Percentiles rank a stretch among this genome's conserved stretches.
phyloP scores from a whole-genome alignment of 805 yeast species.

The Wickerhamiella sergipiensis region DNA sequence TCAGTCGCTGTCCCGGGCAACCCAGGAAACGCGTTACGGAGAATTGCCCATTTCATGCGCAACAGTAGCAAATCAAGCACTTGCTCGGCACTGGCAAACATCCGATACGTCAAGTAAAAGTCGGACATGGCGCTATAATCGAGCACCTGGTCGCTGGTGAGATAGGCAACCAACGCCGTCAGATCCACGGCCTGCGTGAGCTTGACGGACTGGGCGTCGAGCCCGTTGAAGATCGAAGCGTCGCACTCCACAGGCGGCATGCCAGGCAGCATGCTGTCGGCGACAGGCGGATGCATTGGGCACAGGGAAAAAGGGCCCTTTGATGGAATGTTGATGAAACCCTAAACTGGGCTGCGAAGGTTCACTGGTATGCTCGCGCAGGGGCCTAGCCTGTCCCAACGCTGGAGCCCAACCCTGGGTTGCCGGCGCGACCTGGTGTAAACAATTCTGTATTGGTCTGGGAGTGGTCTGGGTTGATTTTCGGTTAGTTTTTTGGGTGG shows the following conservation, averaged over 20 bases:
- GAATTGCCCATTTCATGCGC: constrained; percentile 60
- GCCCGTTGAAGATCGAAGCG: background rate
- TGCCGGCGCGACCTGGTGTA: background rate
- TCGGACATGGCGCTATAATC: constrained; percentile 73
- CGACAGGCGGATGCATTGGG: background rate
- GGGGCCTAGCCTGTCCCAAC: too few relatives aligned
- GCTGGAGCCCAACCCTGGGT: background rate
- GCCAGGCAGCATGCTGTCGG: background rate
- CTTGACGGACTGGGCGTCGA: constrained; percentile 2
- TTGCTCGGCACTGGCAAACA: constrained; percentile 45
- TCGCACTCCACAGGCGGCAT: background rate
- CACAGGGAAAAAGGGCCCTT: background rate
- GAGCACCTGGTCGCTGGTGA: constrained; percentile 57
- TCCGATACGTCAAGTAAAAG: constrained; percentile 72
- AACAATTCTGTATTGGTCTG: background rate
- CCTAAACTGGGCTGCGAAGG: background rate
- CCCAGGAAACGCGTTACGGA: too few relatives aligned
- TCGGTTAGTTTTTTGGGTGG: too few relatives aligned
- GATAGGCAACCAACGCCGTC: constrained; percentile 22
- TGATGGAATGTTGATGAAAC: constrained; percentile 1
- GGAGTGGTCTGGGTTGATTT: too few relatives aligned
- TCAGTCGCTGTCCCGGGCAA: too few relatives aligned
- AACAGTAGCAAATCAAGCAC: constrained; percentile 48
- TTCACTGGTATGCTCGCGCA: background rate
- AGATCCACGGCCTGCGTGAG: constrained; percentile 13